Evolutionary conservation across 345 rosid genomes (phyloP), one percentile per base, ranked within the genome.

Genomic region (Heritiera fomes): DNA sequence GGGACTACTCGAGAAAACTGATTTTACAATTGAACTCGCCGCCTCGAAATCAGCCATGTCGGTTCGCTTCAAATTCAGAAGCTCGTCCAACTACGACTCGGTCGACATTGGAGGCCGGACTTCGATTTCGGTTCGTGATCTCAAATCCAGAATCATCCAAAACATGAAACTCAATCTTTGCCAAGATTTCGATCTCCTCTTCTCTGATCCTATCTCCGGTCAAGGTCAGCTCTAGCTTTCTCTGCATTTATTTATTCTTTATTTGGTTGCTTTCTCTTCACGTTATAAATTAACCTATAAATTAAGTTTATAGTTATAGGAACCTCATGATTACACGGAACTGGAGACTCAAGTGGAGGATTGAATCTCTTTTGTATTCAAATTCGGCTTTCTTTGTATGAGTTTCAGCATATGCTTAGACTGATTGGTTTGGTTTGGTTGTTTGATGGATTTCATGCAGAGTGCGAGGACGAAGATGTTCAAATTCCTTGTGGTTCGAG

Each of bases 401-500:
- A 46, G 73, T 15, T 73, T 40, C 46, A 38, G 32, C 49, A 58
- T n/a, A 34, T 13, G 32, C 53, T 46, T 20, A 28, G 53, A 23
- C 30, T 43, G 41, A 53, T 69, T 71, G 38, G 38, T 56, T 63
- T 45, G 2, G 38, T 34, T 52, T 40, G 20, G 32, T 68, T 78
- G 55, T 15, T 63, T 20, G 5, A 41, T 68, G 75, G 40, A 6
- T 72, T 77, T 58, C 14, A 52, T 76, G 78, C 87, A 89, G 92
- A 86, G 71, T 87, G 81, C 72, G 7, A 1, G 0, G 82, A 87
- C 2, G 87, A 85, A 64, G 80, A 73, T 58, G 52, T 71, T 49
- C 82, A 83, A 79, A 82, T 89, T 67, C 82, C 80, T n/a, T 76
- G 84, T 38, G 87, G 90, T 61, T 84, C 89, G 7, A 83, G 87